Conservation (phyloP, 2,329 filamentous ascomycete genomes). For the Periconia digitata region DNA sequence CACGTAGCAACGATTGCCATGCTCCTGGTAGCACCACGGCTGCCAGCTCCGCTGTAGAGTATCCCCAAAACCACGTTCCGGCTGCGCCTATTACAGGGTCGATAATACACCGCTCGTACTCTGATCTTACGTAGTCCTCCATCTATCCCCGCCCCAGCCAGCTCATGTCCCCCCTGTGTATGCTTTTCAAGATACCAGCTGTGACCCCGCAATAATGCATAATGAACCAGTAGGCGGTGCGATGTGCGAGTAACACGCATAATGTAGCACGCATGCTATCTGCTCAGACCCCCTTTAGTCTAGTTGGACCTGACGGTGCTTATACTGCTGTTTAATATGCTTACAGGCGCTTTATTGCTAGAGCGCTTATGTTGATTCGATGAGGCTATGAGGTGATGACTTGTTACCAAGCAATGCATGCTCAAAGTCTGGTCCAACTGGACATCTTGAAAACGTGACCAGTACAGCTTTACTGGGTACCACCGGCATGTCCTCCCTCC, state of each 20-base stretch:
- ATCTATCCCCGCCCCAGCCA: neutral
- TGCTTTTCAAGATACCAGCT: too few species aligned
- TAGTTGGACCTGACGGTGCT: neutral
- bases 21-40: too few species aligned
- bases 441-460: too few species aligned
- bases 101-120: conserved; percentile 1
- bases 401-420: neutral
- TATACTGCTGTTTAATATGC: neutral
- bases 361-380: neutral
- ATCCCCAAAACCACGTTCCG: neutral
- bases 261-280: neutral
- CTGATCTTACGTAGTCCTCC: neutral
- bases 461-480: too few species aligned
- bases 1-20: too few species aligned
- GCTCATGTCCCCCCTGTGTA: neutral
- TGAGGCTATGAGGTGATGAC: neutral
- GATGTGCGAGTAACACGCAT: neutral
- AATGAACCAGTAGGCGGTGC: neutral
- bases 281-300: neutral
- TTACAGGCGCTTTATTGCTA: neutral
- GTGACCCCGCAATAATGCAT: too few species aligned
- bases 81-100: neutral
- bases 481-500: too few species aligned
- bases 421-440: neutral
- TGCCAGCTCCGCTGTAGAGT: neutral